These are phyloP conservation scores for Aristolochia contorta DNA, from an alignment of 164 flowering plant species.

Conservation along the genomic window DNA sequence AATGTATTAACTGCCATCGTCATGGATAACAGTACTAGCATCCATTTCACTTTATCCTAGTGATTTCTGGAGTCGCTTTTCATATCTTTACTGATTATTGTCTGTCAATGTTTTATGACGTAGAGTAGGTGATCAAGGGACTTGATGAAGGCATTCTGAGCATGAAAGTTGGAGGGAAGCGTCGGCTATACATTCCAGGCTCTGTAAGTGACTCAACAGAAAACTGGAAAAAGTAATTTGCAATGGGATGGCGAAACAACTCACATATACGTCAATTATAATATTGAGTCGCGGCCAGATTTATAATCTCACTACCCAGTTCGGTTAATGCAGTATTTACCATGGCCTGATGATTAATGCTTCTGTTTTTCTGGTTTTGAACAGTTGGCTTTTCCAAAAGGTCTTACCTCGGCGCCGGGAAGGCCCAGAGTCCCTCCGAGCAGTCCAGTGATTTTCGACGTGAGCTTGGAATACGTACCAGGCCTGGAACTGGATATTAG, in stretches of 20 bases:
- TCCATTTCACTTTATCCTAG: too few species aligned
- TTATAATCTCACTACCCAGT: not conserved
- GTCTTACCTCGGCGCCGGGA: constrained; percentile 91
- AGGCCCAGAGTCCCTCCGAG: constrained; percentile 90
- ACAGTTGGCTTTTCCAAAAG: constrained; percentile 89
- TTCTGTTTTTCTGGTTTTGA: not conserved
- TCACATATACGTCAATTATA: too few species aligned
- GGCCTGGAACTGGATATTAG: constrained; percentile 59
- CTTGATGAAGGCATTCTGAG: constrained; percentile 89
- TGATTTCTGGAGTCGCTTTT: too few species aligned
- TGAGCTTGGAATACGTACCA: constrained; percentile 82
- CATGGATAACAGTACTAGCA: too few species aligned
- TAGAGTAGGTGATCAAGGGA: constrained; percentile 81
- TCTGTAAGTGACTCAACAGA: constrained; percentile 37
- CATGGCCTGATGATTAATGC: too few species aligned
- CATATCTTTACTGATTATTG: too few species aligned
- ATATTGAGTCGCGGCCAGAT: not conserved
- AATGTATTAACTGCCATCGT: too few species aligned
- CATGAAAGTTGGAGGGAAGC: constrained; percentile 90
- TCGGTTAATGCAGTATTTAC: too few species aligned
- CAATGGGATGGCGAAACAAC: too few species aligned
- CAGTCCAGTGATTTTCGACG: constrained; percentile 86
- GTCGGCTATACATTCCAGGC: constrained; percentile 89
- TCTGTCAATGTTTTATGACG: constrained; percentile 7
- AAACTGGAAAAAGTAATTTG: too few species aligned